Evolutionary conservation across 176 grass and related monocot species (phyloP), one percentile per base, ranked within the genome.

Genomic region (Ananas comosus): DNA sequence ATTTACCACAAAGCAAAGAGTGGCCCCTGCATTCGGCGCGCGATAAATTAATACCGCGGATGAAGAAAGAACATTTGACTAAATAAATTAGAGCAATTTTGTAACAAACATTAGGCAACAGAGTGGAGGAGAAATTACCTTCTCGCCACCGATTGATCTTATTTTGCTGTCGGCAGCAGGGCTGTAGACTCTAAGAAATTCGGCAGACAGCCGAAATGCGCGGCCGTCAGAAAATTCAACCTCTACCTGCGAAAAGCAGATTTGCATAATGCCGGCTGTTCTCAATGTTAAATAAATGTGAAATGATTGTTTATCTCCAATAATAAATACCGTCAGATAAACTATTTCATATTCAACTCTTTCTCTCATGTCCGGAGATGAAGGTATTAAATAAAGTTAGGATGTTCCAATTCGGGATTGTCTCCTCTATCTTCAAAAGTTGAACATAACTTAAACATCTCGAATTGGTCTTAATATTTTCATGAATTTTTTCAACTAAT

Each of bases 161-260:
- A 97, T 92, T 85, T 97, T 97, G 74, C 89, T 92, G 56, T 97
- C 94, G 65, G 79, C 86, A 64, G 89, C 84, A 65, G 89, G 89
- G 63, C 89, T 92, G 72, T 85, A 82, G 28, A 97, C 86, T 86
- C 94, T 90, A 24, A 97, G 94, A 82, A 81, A 97, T 72, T 97
- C 89, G 28, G 94, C 86, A 27, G 94, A 64, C n/a, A 97, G 84
- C 80, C 78, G 79, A 75, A 84, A 97, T 11, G 65, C 52, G 17
- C 70, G 87, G 33, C 89, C 94, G 82, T 97, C 89, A 0, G 82
- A 75, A 50, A 92, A 97, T 72, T 86, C 76, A 64, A 97, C 86
- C 17, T 92, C 86, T 9, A 92, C 86, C 94, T 97, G 67, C 2
- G 1, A 73, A 64, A 65, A 63, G 16, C 51, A 5, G 25, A 3